These are phyloP conservation scores for Taxillus chinensis DNA, from an alignment of 164 flowering plant genomes.

Conservation along the genomic window DNA sequence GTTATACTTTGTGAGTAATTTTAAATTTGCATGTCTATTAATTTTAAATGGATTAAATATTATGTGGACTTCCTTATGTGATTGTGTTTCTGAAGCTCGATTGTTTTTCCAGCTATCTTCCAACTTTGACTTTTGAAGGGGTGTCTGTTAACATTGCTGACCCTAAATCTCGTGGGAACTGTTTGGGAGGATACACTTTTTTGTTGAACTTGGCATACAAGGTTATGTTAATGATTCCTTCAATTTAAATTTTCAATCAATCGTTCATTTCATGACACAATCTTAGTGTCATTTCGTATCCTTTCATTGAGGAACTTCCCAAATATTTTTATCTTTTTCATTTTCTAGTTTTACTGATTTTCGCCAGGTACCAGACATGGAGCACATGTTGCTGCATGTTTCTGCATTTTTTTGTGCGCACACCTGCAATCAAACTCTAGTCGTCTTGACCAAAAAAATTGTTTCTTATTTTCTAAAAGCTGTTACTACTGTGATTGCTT, in stretches of 20 bases:
- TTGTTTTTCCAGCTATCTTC: conserved; percentile 35
- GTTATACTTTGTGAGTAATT: conserved; percentile 42
- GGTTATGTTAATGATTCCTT: conserved; percentile 29
- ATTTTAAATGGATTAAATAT: neutral
- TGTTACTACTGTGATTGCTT: neutral
- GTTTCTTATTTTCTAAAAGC: neutral
- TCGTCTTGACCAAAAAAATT: neutral
- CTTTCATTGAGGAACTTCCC: no score
- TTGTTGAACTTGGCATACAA: conserved; percentile 37
- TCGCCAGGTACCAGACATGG: neutral
- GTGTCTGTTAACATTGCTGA: conserved; percentile 43
- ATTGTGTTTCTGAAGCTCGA: neutral
- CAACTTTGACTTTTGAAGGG: conserved; percentile 50
- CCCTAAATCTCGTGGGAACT: conserved; percentile 45
- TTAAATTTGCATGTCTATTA: neutral
- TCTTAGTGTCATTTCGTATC: no score
- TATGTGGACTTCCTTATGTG: neutral
- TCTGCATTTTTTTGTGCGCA: neutral
- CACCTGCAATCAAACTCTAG: neutral
- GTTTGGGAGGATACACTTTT: conserved; percentile 60
- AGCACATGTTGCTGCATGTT: neutral
- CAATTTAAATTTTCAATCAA: neutral
- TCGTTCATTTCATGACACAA: no score
- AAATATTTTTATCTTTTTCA: no score
- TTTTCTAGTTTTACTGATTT: no score